phyloP scores from a whole-genome alignment of 192 early-diverging fungal genomes.

The Coemansia sp. region DNA sequence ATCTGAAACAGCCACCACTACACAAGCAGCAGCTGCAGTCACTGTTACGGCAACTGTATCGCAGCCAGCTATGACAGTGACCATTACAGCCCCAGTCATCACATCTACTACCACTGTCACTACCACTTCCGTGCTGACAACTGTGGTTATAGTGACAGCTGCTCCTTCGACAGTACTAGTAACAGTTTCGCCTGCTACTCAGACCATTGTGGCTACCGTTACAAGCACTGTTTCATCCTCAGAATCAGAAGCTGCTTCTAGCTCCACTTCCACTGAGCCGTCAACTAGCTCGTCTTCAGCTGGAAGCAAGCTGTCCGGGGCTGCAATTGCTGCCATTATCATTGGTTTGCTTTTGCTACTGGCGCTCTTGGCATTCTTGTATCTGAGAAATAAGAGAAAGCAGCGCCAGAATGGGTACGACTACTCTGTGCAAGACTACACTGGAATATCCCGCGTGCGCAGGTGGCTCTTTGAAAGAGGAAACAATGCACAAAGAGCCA shows the following conservation, averaged over 20 bases:
- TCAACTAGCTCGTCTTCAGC: neutral
- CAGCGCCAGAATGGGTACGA: neutral
- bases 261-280: neutral
- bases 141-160: neutral
- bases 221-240: neutral
- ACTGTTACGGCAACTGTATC: neutral
- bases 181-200: neutral
- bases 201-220: neutral
- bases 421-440: neutral
- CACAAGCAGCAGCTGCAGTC: neutral
- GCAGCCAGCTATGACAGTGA: neutral
- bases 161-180: neutral
- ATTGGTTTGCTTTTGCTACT: constrained; percentile 12
- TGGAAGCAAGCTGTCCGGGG: neutral
- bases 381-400: neutral
- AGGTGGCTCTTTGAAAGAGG: neutral
- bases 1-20: neutral
- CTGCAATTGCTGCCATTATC: constrained; percentile 17
- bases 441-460: neutral
- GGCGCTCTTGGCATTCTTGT: constrained; percentile 12
- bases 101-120: neutral
- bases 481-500: neutral
- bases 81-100: neutral
- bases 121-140: neutral
- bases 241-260: neutral